Evolutionary conservation across 2,329 filamentous ascomycete species (phyloP), one percentile per base, ranked within the genome.

Genomic region (Geosmithia flava): DNA sequence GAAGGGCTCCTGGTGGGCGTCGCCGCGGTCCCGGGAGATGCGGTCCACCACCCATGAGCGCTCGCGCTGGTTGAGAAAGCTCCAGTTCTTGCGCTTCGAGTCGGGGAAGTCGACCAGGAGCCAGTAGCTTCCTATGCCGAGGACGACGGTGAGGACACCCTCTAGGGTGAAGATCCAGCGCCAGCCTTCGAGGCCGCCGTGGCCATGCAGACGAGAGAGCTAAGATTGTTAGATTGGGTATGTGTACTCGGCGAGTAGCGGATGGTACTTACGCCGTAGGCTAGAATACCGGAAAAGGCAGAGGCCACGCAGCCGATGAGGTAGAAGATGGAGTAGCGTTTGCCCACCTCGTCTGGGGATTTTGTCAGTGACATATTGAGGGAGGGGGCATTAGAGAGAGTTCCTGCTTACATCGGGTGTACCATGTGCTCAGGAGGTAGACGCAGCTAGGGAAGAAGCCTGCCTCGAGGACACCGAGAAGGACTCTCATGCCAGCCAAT

Each of bases 271-370:
- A 82, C 68, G 5, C 83, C 84, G 48, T 79, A 87, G 13, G 84
- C 81, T 2, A 88, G 68, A 44, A 88, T 81, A 48, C 83, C 81
- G 0, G 80, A 70, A 54, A 83, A 82, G 2, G 78, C 83, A 0
- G 78, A 74, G 1, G 83, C 80, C 6, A 83, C 68, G 52, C 75
- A 81, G 39, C 83, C 82, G 5, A 86, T 69, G 16, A 87, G 71
- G 59, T 85, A 87, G 56, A 87, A 87, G 20, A 75, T 61, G 0
- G 80, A 79, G 57, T 84, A 85, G 46, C 83, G 71, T 60, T 82
- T 83, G 46, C 83, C 81, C 17, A 87, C 71, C 62, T 87, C 82
- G 54, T 78, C 83, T 70, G 33, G 3, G 15, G 23, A 27, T 27
- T 19, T 10, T 16, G 4, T 37, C n/a, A 42, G 45, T 44, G 16